These are phyloP conservation scores for Suillus fuscotomentosus DNA, from an alignment of 768 basidiomycete genomes.

Conservation along the genomic window DNA sequence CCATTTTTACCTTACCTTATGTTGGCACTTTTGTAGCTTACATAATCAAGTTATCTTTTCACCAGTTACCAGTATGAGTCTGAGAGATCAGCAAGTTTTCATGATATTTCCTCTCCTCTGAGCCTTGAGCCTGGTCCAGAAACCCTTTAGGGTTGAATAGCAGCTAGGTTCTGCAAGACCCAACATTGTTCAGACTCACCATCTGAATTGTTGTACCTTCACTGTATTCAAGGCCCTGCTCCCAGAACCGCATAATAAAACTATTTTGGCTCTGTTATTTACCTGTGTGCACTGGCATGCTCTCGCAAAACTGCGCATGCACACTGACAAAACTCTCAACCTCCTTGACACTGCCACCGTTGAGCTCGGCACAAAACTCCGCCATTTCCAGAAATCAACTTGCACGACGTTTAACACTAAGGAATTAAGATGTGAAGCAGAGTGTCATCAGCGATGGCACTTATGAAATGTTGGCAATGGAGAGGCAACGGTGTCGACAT, in stretches of 20 bases:
- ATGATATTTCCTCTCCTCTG: too few species aligned
- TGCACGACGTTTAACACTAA: slow-evolving; percentile 20
- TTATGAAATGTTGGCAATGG: not conserved
- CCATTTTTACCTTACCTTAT: too few species aligned
- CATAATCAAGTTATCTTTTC: too few species aligned
- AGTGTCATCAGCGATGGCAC: not conserved
- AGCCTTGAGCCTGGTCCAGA: too few species aligned
- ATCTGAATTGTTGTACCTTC: too few species aligned
- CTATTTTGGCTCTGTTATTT: slow-evolving; percentile 16
- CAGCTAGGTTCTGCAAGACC: too few species aligned
- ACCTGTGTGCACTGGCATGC: slow-evolving; percentile 16
- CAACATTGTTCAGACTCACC: too few species aligned
- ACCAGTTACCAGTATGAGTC: too few species aligned
- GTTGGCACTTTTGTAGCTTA: too few species aligned
- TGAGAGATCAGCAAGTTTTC: too few species aligned
- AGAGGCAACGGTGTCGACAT: not conserved
- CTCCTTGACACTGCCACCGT: slow-evolving; percentile 14
- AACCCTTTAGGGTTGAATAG: too few species aligned
- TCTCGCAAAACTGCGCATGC: slow-evolving; percentile 30
- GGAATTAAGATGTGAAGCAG: slow-evolving; percentile 13
- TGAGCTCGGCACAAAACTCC: slow-evolving; percentile 17
- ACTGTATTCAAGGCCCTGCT: slow-evolving; percentile 8
- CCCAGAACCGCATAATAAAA: slow-evolving; percentile 11
- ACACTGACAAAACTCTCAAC: slow-evolving; percentile 22
- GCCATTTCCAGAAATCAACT: slow-evolving; percentile 19